phyloP scores from a whole-genome alignment of 1,139 yeast species.

The Spencermartinsiella ligniputridi region DNA sequence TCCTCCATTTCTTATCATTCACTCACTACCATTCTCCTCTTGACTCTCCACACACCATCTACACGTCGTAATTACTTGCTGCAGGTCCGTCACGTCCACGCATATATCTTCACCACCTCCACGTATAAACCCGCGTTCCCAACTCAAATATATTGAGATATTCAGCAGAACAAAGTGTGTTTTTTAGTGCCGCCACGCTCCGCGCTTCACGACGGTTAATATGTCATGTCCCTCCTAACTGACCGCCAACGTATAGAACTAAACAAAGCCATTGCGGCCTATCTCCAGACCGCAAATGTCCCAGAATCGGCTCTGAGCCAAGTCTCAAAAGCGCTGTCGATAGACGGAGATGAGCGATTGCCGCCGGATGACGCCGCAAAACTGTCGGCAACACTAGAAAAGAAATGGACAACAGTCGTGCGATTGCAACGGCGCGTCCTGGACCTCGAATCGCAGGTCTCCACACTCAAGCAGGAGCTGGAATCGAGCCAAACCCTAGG shows the following conservation, averaged over 20 bases:
- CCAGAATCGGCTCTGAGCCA: neutral
- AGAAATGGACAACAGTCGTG: conserved; percentile 86
- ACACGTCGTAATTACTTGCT: too few relatives aligned
- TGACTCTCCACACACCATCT: too few relatives aligned
- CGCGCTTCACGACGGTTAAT: too few relatives aligned
- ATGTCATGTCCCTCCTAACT: conserved; percentile 15
- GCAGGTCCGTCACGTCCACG: too few relatives aligned
- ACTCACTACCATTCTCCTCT: too few relatives aligned
- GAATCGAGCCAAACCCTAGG: conserved; percentile 30
- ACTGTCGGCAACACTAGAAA: conserved; percentile 48
- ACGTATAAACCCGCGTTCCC: too few relatives aligned
- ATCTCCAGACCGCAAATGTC: conserved; percentile 2
- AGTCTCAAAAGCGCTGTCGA: conserved; percentile 1
- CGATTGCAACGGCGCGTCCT: conserved; percentile 72
- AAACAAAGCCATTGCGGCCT: conserved; percentile 8
- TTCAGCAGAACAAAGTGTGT: too few relatives aligned
- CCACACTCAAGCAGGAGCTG: conserved; percentile 41
- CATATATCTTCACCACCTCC: too few relatives aligned
- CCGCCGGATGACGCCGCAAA: conserved; percentile 7
- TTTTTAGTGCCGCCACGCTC: too few relatives aligned
- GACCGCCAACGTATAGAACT: conserved; percentile 19
- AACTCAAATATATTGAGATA: too few relatives aligned
- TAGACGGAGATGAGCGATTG: conserved; percentile 7
- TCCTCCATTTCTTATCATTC: too few relatives aligned
- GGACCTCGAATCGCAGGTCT: conserved; percentile 46